Percentiles rank a stretch among this genome's conserved stretches.
phyloP scores from a whole-genome alignment of 148 eudicot species.

The Diospyros kaki region DNA sequence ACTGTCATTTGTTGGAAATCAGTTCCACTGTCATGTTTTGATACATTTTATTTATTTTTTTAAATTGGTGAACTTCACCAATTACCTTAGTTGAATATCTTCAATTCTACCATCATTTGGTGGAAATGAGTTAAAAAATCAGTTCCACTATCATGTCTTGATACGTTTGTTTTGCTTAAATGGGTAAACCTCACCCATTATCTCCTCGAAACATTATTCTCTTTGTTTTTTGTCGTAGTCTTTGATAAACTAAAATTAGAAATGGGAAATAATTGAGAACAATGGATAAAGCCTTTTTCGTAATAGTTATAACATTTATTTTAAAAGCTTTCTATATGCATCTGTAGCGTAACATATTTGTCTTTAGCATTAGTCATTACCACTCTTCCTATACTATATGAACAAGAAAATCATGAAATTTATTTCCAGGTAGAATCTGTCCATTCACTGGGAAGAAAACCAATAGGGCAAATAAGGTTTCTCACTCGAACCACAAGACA shows the following conservation, averaged over 20 bases:
- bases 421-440: constrained; percentile 72
- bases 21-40: too few relatives aligned
- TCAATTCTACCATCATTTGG: neutral
- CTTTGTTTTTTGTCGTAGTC: neutral
- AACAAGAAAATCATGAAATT: neutral
- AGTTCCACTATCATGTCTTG: neutral
- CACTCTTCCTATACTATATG: too few relatives aligned
- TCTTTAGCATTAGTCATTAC: neutral
- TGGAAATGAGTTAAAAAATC: neutral
- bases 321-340: neutral
- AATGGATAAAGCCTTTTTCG: neutral
- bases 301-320: neutral
- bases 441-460: constrained; percentile 96
- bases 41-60: too few relatives aligned
- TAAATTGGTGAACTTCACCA: too few relatives aligned
- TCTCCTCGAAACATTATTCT: neutral
- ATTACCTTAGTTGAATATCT: neutral
- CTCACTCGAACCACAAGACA: constrained; percentile 88
- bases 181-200: neutral
- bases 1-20: too few relatives aligned
- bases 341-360: neutral
- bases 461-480: constrained; percentile 73
- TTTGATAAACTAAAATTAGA: neutral
- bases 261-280: neutral
- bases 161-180: neutral